Percentiles rank a stretch among this genome's conserved stretches.
Evolutionary conservation across 768 basidiomycete genomes (phyloP).

Genomic region (Termitomyces titanicus): DNA sequence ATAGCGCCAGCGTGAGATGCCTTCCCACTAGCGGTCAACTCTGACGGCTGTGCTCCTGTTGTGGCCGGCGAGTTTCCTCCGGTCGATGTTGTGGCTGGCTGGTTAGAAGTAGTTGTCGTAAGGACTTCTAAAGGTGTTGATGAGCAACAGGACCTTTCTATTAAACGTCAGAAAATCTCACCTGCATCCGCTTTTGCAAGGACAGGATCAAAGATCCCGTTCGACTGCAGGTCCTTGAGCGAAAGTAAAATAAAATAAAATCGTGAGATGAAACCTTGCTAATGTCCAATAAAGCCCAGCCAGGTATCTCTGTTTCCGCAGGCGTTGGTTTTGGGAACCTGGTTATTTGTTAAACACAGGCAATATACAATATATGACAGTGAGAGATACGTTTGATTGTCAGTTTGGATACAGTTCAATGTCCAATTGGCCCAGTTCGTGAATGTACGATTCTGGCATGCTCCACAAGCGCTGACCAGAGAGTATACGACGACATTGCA

Average conservation of each 20-base stretch:
- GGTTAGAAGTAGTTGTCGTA: background rate
- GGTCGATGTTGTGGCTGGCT: background rate
- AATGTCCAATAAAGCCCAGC: constrained; percentile 58
- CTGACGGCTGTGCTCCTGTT: background rate
- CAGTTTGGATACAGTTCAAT: constrained; percentile 30
- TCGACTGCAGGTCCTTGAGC: constrained; percentile 19
- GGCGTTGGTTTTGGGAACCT: constrained; percentile 49
- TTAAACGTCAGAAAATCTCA: background rate
- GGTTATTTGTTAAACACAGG: background rate
- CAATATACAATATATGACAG: background rate
- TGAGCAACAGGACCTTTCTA: background rate
- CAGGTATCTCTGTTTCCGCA: constrained; percentile 38
- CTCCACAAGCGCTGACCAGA: constrained; percentile 54
- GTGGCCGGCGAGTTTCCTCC: background rate
- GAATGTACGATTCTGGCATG: constrained; percentile 48
- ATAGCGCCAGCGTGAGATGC: constrained; percentile 50
- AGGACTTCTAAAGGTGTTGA: background rate
- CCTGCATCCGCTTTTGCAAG: constrained; percentile 17
- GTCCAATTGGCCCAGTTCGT: constrained; percentile 36
- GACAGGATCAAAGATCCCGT: constrained; percentile 31
- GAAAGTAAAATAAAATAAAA: background rate
- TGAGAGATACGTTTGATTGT: constrained; percentile 27
- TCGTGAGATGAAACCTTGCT: constrained; percentile 25
- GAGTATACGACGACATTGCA: constrained; percentile 61
- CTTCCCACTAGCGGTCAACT: background rate